A percentile compares a stretch with the other conserved stretches of the same genome.
These are phyloP conservation scores for Atkinsonella texensis DNA, from an alignment of 2,329 filamentous ascomycete genomes.

Conservation along the genomic window DNA sequence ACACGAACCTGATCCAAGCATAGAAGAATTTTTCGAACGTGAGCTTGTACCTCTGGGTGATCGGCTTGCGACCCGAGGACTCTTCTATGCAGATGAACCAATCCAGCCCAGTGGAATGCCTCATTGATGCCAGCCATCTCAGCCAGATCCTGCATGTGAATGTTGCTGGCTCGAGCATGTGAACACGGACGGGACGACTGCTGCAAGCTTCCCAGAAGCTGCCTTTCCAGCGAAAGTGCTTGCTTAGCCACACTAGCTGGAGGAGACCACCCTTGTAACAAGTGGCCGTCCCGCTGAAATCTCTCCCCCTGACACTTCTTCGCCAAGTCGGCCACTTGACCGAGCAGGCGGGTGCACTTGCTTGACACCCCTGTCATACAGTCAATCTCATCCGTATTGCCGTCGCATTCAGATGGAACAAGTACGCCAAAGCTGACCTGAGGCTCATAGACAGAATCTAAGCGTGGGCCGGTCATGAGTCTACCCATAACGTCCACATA, in stretches of 20 bases:
- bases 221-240: slow-evolving; percentile 47
- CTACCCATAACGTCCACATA: slow-evolving; percentile 73
- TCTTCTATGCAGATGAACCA: slow-evolving; percentile 64
- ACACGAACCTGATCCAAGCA: slow-evolving; percentile 49
- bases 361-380: slow-evolving; percentile 54
- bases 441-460: background rate
- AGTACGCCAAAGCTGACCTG: background rate
- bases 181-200: slow-evolving; percentile 29
- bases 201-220: slow-evolving; percentile 46
- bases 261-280: slow-evolving; percentile 43
- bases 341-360: slow-evolving; percentile 66
- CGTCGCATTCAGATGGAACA: background rate
- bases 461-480: slow-evolving; percentile 43
- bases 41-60: slow-evolving; percentile 49
- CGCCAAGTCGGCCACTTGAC: slow-evolving; percentile 61
- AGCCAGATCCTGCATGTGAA: slow-evolving; percentile 42
- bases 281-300: slow-evolving; percentile 34
- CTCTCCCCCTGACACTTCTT: slow-evolving; percentile 55
- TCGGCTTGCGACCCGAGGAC: slow-evolving; percentile 49
- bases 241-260: slow-evolving; percentile 26
- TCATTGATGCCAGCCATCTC: slow-evolving; percentile 64
- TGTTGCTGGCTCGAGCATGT: slow-evolving; percentile 34
- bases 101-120: slow-evolving; percentile 67
- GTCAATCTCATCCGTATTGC: slow-evolving; percentile 52
- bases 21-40: slow-evolving; percentile 50